A percentile compares a stretch with the other conserved stretches of the same genome.
phyloP scores from a whole-genome alignment of 202 grass and related monocot species.

The Setaria italica region DNA sequence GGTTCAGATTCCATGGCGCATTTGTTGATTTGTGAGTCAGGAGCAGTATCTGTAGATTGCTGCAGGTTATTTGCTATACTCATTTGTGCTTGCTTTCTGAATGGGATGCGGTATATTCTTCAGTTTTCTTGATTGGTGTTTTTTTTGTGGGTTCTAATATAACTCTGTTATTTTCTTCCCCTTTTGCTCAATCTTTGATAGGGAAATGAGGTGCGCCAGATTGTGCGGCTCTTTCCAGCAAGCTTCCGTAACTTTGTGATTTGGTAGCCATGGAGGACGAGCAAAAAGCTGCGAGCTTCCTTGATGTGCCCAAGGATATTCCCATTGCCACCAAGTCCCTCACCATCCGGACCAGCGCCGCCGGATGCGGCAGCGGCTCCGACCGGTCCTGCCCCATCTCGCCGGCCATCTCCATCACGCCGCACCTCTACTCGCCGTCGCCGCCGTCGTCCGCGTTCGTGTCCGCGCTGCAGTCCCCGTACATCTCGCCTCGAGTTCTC shows the following conservation, averaged over 20 bases:
- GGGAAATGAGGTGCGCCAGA: slow-evolving; percentile 51
- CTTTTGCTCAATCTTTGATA: slow-evolving; percentile 44
- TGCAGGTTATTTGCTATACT: slow-evolving; percentile 10
- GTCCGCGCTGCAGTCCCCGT: slow-evolving; percentile 93
- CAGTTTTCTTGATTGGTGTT: slow-evolving; percentile 10
- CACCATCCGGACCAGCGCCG: slow-evolving; percentile 78
- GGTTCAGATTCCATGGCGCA: slow-evolving; percentile 7
- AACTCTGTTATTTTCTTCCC: slow-evolving; percentile 14
- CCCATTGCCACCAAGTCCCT: slow-evolving; percentile 64
- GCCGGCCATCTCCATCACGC: slow-evolving; percentile 84
- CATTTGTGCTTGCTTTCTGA: slow-evolving; percentile 9
- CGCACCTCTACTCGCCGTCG: slow-evolving; percentile 92
- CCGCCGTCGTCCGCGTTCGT: slow-evolving; percentile 95
- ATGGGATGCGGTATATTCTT: slow-evolving; percentile 41
- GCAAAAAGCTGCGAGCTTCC: slow-evolving; percentile 52
- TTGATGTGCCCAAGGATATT: slow-evolving; percentile 61
- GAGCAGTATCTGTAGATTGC: slow-evolving; percentile 23
- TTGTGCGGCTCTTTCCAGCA: slow-evolving; percentile 45
- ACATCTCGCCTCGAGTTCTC: slow-evolving; percentile 82
- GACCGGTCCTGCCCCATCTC: slow-evolving; percentile 81
- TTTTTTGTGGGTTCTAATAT: not conserved
- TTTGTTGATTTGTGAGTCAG: slow-evolving; percentile 28
- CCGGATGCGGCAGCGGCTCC: slow-evolving; percentile 54
- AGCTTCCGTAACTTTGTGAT: slow-evolving; percentile 40
- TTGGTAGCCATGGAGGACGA: slow-evolving; percentile 71